A percentile compares a stretch with the other conserved stretches of the same genome.
These are phyloP conservation scores for Scheffersomyces segobiensis DNA, from an alignment of 1,139 yeast genomes.

Conservation along the genomic window DNA sequence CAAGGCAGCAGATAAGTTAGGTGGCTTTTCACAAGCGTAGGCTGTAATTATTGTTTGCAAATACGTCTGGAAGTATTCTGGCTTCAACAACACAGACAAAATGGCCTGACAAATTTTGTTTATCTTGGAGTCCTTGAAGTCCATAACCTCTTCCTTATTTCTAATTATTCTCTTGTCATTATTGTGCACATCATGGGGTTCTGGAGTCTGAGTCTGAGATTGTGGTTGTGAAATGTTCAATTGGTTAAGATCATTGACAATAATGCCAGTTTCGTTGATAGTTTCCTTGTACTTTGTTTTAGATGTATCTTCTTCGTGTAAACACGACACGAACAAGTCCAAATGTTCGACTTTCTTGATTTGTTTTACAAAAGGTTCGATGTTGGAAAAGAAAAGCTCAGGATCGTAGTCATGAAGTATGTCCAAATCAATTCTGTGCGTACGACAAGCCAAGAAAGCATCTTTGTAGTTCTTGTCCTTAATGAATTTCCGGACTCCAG, in stretches of 20 bases:
- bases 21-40: slow-evolving; percentile 88
- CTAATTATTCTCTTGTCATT: slow-evolving; percentile 23
- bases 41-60: slow-evolving; percentile 86
- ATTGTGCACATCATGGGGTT: not conserved
- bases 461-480: slow-evolving; percentile 54
- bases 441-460: slow-evolving; percentile 83
- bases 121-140: slow-evolving; percentile 57
- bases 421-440: slow-evolving; percentile 90
- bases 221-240: slow-evolving; percentile 5
- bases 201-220: not conserved
- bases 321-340: slow-evolving; percentile 83
- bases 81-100: slow-evolving; percentile 53
- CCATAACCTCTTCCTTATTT: slow-evolving; percentile 33
- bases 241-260: slow-evolving; percentile 8
- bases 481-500: slow-evolving; percentile 77
- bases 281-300: slow-evolving; percentile 83
- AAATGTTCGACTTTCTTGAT: slow-evolving; percentile 72
- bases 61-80: slow-evolving; percentile 57
- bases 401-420: slow-evolving; percentile 88
- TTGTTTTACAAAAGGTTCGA: slow-evolving; percentile 71
- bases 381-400: slow-evolving; percentile 57
- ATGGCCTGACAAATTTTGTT: slow-evolving; percentile 77
- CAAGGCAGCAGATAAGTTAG: slow-evolving; percentile 77
- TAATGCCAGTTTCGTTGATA: slow-evolving; percentile 22
- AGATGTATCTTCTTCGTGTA: slow-evolving; percentile 86